Conservation (phyloP, 768 basidiomycete genomes). For the Lyophyllum semitale region DNA sequence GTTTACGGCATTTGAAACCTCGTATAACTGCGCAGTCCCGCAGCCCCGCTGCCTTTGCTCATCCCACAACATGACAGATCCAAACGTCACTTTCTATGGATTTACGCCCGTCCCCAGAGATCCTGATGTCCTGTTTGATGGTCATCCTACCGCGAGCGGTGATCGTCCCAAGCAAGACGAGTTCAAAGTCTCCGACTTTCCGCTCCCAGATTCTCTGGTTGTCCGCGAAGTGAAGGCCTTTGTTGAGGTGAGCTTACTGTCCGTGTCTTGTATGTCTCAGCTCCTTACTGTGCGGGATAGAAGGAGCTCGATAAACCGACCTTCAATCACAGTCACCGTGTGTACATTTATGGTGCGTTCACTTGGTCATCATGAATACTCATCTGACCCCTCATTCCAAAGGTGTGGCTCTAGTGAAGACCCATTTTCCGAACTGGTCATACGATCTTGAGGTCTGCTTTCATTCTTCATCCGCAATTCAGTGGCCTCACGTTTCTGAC, state of each 20-base stretch:
- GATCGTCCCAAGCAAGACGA: constrained; percentile 42
- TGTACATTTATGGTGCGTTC: constrained; percentile 49
- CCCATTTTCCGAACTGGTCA: constrained; percentile 48
- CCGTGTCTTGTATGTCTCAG: background rate
- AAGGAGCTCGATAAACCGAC: constrained; percentile 45
- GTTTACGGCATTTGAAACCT: too few relatives aligned
- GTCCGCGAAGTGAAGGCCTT: constrained; percentile 39
- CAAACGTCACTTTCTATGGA: constrained; percentile 40
- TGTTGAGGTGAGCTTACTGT: constrained; percentile 30
- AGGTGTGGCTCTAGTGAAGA: constrained; percentile 50
- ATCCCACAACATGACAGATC: constrained; percentile 19
- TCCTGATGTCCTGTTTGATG: constrained; percentile 48
- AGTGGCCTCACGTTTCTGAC: background rate
- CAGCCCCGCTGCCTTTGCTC: background rate
- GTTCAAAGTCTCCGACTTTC: constrained; percentile 39
- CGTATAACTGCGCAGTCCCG: too few relatives aligned
- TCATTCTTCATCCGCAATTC: background rate
- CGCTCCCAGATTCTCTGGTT: constrained; percentile 43
- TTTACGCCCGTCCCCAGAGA: constrained; percentile 51
- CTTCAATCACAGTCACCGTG: constrained; percentile 50
- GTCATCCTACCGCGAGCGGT: constrained; percentile 44
- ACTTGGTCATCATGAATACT: background rate
- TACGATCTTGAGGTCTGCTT: constrained; percentile 34
- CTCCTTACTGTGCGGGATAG: constrained; percentile 18
- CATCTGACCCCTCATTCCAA: background rate